These are phyloP conservation scores for Artomyces pyxidatus DNA, from an alignment of 768 basidiomycete genomes.

Conservation along the genomic window DNA sequence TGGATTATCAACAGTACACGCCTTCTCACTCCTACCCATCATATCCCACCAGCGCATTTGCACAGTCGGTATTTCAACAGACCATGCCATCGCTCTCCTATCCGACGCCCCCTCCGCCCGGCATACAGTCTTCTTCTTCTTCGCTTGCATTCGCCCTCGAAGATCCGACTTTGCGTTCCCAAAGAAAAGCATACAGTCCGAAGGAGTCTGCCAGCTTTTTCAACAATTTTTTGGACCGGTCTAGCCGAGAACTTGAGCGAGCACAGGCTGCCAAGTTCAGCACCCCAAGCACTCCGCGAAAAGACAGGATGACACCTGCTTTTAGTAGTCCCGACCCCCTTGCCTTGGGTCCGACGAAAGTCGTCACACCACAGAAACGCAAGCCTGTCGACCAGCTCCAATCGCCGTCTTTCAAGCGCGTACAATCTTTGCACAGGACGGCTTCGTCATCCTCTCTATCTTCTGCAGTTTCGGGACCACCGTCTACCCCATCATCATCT, in stretches of 20 bases:
- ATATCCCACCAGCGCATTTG: conserved; percentile 49
- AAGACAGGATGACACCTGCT: conserved; percentile 24
- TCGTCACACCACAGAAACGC: conserved; percentile 61
- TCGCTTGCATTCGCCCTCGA: conserved; percentile 73
- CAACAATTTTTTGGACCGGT: conserved; percentile 55
- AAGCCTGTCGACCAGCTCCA: conserved; percentile 52
- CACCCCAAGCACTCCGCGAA: conserved; percentile 11
- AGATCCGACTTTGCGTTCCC: conserved; percentile 26
- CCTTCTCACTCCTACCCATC: conserved; percentile 35
- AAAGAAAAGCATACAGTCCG: conserved; percentile 32
- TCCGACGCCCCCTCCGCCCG: conserved; percentile 62
- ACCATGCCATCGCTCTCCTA: conserved; percentile 54
- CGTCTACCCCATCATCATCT: conserved; percentile 13
- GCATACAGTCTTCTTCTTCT: conserved; percentile 57
- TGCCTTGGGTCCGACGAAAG: conserved; percentile 16
- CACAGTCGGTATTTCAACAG: conserved; percentile 59
- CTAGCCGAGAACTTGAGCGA: conserved; percentile 34
- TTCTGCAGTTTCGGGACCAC: not conserved
- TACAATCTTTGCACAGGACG: conserved; percentile 24
- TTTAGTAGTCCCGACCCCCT: conserved; percentile 20
- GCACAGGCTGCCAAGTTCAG: conserved; percentile 22
- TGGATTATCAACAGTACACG: conserved; percentile 34
- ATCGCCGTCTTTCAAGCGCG: conserved; percentile 60
- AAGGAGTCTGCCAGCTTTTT: conserved; percentile 60
- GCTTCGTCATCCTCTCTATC: conserved; percentile 9